Evolutionary conservation across 345 rosid genomes (phyloP).

Genomic region (Luvunga scandens): DNA sequence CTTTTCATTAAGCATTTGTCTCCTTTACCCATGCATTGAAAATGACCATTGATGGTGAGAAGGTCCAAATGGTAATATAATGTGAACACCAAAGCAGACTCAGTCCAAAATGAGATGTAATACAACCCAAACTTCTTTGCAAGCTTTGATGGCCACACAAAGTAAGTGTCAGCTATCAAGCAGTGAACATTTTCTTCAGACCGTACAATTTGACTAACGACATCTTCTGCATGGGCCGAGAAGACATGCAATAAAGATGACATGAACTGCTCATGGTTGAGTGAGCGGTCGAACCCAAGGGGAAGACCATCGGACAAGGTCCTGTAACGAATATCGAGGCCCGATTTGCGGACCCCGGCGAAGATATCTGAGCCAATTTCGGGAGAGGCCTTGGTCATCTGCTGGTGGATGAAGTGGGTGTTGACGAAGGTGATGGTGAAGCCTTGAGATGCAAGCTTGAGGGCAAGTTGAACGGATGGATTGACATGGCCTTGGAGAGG

Average conservation of each 20-base stretch:
- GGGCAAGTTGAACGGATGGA: slow-evolving; percentile 40
- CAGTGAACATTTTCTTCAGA: slow-evolving; percentile 37
- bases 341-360: slow-evolving; percentile 24
- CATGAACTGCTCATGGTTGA: slow-evolving; percentile 60
- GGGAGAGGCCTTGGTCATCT: slow-evolving; percentile 28
- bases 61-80: slow-evolving; percentile 57
- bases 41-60: slow-evolving; percentile 52
- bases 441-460: slow-evolving; percentile 42
- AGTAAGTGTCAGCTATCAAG: slow-evolving; percentile 63
- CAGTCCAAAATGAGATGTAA: slow-evolving; percentile 70
- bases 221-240: slow-evolving; percentile 51
- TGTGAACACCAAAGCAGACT: slow-evolving; percentile 57
- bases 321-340: slow-evolving; percentile 49
- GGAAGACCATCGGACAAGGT: slow-evolving; percentile 62
- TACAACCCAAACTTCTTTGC: slow-evolving; percentile 42
- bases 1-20: too few relatives aligned
- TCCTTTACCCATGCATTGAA: slow-evolving; percentile 39
- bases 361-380: slow-evolving; percentile 33
- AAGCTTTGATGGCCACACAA: slow-evolving; percentile 56
- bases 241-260: slow-evolving; percentile 50
- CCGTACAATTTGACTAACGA: slow-evolving; percentile 23
- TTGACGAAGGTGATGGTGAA: slow-evolving; percentile 58
- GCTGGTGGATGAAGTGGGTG: slow-evolving; percentile 58
- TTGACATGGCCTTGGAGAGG: slow-evolving; percentile 50
- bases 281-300: slow-evolving; percentile 49